phyloP scores from a whole-genome alignment of 805 yeast genomes.

The Kodamaea nitidulidarum region DNA sequence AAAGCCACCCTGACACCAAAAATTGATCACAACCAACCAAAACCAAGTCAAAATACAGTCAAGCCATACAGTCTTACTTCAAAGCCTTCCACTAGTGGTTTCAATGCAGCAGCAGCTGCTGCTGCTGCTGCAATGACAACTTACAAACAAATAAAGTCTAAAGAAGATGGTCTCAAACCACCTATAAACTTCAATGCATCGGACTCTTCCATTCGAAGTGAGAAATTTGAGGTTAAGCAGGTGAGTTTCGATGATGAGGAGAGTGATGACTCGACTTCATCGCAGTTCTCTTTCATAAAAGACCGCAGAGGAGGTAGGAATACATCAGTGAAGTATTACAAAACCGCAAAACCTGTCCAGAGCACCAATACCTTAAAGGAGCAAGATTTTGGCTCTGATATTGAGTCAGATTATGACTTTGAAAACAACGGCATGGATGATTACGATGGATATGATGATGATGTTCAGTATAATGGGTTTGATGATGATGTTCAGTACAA shows the following conservation, averaged over 20 bases:
- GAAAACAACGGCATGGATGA: constrained; percentile 40
- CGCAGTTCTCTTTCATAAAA: constrained; percentile 51
- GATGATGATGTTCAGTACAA: not conserved
- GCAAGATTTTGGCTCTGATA: constrained; percentile 22
- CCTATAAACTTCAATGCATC: constrained; percentile 4
- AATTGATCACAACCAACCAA: too few species aligned
- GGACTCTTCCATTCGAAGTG: constrained; percentile 8
- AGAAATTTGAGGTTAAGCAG: constrained; percentile 10
- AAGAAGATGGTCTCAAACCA: constrained; percentile 2
- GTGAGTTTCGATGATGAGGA: constrained; percentile 12
- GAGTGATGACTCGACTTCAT: constrained; percentile 20
- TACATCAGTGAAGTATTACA: constrained; percentile 51
- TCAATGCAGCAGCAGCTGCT: constrained; percentile 8
- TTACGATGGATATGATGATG: constrained; percentile 16
- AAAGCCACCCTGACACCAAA: too few species aligned
- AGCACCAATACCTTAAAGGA: constrained; percentile 22
- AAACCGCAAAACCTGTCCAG: constrained; percentile 24
- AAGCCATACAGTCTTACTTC: constrained; percentile 4
- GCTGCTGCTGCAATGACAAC: constrained; percentile 10
- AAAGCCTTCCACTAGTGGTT: not conserved
- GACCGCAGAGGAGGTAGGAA: constrained; percentile 46
- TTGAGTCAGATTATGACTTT: constrained; percentile 36
- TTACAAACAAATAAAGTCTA: not conserved
- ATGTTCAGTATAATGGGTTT: not conserved
- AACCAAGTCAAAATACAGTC: too few species aligned